phyloP scores from a whole-genome alignment of 2,329 filamentous ascomycete genomes.

The Sclerotinia borealis region DNA sequence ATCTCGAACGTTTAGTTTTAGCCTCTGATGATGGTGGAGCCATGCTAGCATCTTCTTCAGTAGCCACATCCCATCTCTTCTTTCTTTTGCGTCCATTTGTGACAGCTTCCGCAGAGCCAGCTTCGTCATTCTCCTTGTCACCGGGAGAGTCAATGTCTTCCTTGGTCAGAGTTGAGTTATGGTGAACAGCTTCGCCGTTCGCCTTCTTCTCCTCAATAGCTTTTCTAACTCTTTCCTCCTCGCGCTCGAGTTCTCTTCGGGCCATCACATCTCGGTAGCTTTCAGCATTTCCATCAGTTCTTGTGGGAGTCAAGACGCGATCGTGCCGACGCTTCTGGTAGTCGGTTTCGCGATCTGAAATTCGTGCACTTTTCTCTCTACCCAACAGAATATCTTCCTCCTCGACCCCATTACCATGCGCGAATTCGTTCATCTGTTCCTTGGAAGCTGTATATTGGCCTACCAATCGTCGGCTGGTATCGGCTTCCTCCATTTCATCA shows the following conservation, averaged over 20 bases:
- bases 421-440: slow-evolving; percentile 90
- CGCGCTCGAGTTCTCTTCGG: slow-evolving; percentile 80
- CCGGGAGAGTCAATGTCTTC: slow-evolving; percentile 44
- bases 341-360: slow-evolving; percentile 88
- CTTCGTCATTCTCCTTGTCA: slow-evolving; percentile 68
- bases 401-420: slow-evolving; percentile 75
- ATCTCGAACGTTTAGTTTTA: slow-evolving; percentile 67
- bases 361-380: slow-evolving; percentile 82
- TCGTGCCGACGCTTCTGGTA: slow-evolving; percentile 96
- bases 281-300: slow-evolving; percentile 73
- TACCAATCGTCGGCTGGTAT: slow-evolving; percentile 70
- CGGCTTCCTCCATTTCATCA: slow-evolving; percentile 68
- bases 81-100: slow-evolving; percentile 72
- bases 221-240: slow-evolving; percentile 80
- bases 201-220: slow-evolving; percentile 67
- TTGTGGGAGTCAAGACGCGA: slow-evolving; percentile 77
- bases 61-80: slow-evolving; percentile 84
- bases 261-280: slow-evolving; percentile 92
- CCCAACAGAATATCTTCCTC: slow-evolving; percentile 86
- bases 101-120: slow-evolving; percentile 59
- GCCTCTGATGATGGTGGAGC: slow-evolving; percentile 43
- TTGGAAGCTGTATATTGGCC: slow-evolving; percentile 94
- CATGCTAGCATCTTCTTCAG: slow-evolving; percentile 49
- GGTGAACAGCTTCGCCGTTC: slow-evolving; percentile 53
- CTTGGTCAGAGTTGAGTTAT: slow-evolving; percentile 65